phyloP scores from a whole-genome alignment of 2,329 filamentous ascomycete genomes.

The Claviceps sp. region DNA sequence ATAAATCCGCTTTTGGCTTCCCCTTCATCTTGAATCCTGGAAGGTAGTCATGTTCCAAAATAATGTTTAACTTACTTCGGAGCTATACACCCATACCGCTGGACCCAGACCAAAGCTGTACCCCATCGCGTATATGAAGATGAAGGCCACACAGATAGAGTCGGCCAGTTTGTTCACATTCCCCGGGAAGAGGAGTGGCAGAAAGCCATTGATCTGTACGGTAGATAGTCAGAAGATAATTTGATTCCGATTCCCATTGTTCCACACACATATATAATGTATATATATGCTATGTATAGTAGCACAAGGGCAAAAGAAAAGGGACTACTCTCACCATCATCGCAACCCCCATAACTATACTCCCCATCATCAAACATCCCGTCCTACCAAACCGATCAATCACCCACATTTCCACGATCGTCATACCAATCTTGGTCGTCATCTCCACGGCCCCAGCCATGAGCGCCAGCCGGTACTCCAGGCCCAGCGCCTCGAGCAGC shows the following conservation, averaged over 20 bases:
- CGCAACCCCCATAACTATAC: slow-evolving; percentile 37
- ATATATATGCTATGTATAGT: too few relatives aligned
- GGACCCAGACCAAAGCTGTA: slow-evolving; percentile 45
- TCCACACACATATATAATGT: too few relatives aligned
- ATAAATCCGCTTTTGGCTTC: too few relatives aligned
- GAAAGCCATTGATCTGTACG: slow-evolving; percentile 37
- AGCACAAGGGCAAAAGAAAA: too few relatives aligned
- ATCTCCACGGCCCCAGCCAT: slow-evolving; percentile 43
- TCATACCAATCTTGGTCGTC: slow-evolving; percentile 43
- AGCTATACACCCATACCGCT: slow-evolving; percentile 45
- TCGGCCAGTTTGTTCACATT: slow-evolving; percentile 35
- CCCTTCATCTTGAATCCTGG: too few relatives aligned
- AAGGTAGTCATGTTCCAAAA: too few relatives aligned
- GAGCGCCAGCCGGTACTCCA: slow-evolving; percentile 32
- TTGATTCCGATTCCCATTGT: too few relatives aligned
- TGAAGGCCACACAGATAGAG: slow-evolving; percentile 38
- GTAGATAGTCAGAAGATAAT: background rate
- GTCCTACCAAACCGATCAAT: slow-evolving; percentile 40
- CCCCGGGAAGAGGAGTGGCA: slow-evolving; percentile 36
- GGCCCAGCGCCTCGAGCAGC: slow-evolving; percentile 36
- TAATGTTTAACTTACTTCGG: slow-evolving; percentile 27
- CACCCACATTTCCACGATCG: slow-evolving; percentile 41
- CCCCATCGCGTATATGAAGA: slow-evolving; percentile 45
- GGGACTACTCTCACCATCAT: slow-evolving; percentile 31
- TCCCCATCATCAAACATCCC: slow-evolving; percentile 34